A percentile compares a stretch with the other conserved stretches of the same genome.
Conservation (phyloP, 2,329 filamentous ascomycete species). For the Simplicillium sp. region DNA sequence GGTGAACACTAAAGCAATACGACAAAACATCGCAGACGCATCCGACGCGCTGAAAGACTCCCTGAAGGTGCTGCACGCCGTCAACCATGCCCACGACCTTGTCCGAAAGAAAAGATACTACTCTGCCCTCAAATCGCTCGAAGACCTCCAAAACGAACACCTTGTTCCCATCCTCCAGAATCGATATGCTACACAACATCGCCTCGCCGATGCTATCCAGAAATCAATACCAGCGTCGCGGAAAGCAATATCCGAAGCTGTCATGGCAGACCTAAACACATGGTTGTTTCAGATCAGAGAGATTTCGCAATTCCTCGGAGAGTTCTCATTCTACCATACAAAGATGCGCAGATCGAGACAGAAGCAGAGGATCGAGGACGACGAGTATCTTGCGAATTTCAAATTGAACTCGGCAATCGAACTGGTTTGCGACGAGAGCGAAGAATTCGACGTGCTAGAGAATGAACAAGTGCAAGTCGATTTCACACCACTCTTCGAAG, state of each 20-base stretch:
- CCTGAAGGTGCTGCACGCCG: conserved; percentile 80
- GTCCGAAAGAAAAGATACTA: conserved; percentile 93
- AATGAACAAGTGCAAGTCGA: conserved; percentile 94
- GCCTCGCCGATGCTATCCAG: conserved; percentile 90
- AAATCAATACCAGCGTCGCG: conserved; percentile 90
- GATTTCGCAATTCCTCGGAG: conserved; percentile 89
- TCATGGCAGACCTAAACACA: conserved; percentile 94
- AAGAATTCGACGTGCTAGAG: conserved; percentile 91
- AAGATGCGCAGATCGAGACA: conserved; percentile 76
- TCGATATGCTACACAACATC: conserved; percentile 88
- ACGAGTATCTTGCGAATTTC: conserved; percentile 69
- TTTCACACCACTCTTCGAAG: conserved; percentile 90
- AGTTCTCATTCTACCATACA: conserved; percentile 95
- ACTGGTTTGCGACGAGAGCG: conserved; percentile 85
- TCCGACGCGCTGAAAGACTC: conserved; percentile 83
- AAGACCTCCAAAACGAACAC: conserved; percentile 94
- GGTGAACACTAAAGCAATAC: conserved; percentile 83
- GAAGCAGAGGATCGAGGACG: conserved; percentile 69
- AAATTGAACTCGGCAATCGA: conserved; percentile 94
- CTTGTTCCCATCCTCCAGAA: conserved; percentile 62
- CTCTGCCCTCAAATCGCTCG: conserved; percentile 82
- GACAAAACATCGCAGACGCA: conserved; percentile 93
- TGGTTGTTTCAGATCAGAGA: conserved; percentile 95
- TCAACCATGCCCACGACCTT: conserved; percentile 90
- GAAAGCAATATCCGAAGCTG: conserved; percentile 86